phyloP scores from a whole-genome alignment of 2,329 filamentous ascomycete species.

The Xylariaceae sp. region DNA sequence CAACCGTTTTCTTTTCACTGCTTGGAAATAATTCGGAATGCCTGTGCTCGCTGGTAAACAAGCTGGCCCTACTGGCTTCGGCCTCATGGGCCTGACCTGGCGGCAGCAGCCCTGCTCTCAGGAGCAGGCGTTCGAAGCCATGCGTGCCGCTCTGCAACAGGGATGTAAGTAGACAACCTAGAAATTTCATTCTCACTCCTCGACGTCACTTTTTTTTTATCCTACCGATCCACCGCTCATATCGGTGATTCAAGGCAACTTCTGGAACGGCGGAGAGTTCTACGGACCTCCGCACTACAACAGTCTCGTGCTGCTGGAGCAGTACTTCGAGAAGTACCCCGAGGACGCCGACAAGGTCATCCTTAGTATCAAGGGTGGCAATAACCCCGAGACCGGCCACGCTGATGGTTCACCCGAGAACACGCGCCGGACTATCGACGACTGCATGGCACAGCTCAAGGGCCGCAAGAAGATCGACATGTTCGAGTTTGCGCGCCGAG shows the following conservation, averaged over 20 bases:
- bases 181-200: no score
- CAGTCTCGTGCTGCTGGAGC: conserved; percentile 48
- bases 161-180: conserved; percentile 28
- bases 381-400: conserved; percentile 30
- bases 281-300: conserved; percentile 51
- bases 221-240: not conserved
- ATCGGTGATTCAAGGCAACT: conserved; percentile 27
- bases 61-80: conserved; percentile 26
- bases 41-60: conserved; percentile 27
- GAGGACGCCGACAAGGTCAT: conserved; percentile 53
- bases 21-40: conserved; percentile 18
- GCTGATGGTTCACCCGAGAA: conserved; percentile 47
- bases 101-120: conserved; percentile 27
- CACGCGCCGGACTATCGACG: conserved; percentile 48
- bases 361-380: conserved; percentile 52
- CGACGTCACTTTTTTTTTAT: no score
- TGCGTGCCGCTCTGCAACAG: conserved; percentile 43
- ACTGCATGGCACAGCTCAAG: conserved; percentile 40
- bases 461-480: conserved; percentile 50
- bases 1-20: not conserved
- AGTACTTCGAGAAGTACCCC: conserved; percentile 54
- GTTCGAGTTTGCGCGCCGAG: conserved; percentile 50
- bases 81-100: conserved; percentile 34
- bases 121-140: conserved; percentile 43
- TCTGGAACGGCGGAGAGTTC: conserved; percentile 54